Conservation (phyloP, 139 green algal species). For the Chlorella sp. region DNA sequence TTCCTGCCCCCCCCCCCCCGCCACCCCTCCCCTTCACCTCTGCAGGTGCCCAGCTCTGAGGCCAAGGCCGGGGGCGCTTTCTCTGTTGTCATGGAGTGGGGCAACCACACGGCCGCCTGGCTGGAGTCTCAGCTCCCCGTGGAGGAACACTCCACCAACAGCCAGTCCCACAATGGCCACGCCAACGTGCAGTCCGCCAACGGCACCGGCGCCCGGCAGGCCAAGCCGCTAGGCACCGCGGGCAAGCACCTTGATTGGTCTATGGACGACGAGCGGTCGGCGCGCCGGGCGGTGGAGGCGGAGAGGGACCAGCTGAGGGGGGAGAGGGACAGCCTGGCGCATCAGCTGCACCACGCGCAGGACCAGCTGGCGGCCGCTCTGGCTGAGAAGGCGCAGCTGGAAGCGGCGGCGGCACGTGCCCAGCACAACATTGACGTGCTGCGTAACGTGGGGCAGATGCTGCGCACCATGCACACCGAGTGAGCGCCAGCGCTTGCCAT, state of each 20-base stretch:
- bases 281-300: conserved; percentile 1
- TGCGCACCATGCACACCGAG: conserved; percentile 24
- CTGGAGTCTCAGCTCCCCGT: neutral
- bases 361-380: neutral
- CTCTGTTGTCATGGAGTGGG: conserved; percentile 1
- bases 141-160: neutral
- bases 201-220: neutral
- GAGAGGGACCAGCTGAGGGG: conserved; percentile 3
- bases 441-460: conserved; percentile 15
- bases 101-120: neutral
- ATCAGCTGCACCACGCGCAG: neutral
- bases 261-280: neutral
- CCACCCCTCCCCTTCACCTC: neutral
- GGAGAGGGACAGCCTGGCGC: conserved; percentile 15
- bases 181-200: neutral
- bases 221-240: neutral
- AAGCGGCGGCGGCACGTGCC: neutral
- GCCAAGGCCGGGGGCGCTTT: neutral
- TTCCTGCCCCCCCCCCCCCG: too few species aligned
- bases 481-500: neutral
- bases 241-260: neutral
- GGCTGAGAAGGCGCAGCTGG: neutral
- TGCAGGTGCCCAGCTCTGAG: neutral
- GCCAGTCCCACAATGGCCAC: neutral
- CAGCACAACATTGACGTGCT: conserved; percentile 15